Evolutionary conservation across 441 rosid species (phyloP), one percentile per base, ranked within the genome.

Genomic region (Jatropha multifida): DNA sequence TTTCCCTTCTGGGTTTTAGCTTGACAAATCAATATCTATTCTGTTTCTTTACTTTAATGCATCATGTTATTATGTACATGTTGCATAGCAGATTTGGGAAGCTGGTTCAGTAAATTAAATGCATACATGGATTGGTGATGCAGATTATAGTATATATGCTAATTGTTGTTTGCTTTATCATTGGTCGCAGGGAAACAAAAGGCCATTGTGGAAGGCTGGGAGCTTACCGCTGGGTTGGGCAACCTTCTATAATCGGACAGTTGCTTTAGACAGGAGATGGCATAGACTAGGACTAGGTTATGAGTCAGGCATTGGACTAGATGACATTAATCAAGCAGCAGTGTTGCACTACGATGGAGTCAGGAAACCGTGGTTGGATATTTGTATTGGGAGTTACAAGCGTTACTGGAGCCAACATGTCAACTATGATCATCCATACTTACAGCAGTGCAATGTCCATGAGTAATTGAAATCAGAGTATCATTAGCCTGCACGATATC

Each of bases 351-450:
- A 88, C 7, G 87, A 92, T 42, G 99, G 99, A 74, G 84, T 88
- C 76, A 88, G 77, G 96, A 93, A 95, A 80, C 98, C 99, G 1
- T 93, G 98, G 98, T 78, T 90, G 65, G 97, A 95, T 65, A 92
- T 90, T 1, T 89, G 91, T 44, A 76, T 88, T 49, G 75, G 76
- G 17, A 84, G 78, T 83, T 89, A 88, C 77, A 95, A 83, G 80
- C 78, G 84, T 37, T 86, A 89, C 78, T 95, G 99, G 99, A 89
- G 84, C 87, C 83, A 77, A 73, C 85, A 88, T 76, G 68, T 95
- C 71, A 76, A 85, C 44, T 89, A 81, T 75, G 85, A 89, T 66
- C 82, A 89, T 76, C 86, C 90, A 40, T 79, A 81, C 80, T 84
- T 93, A 69, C 98, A 88, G 76, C 92, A 86, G 38, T 95, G 97